A percentile compares a stretch with the other conserved stretches of the same genome.
Evolutionary conservation across 1,284 basidiomycete genomes (phyloP).

Genomic region (Naganishia liquefaciens): DNA sequence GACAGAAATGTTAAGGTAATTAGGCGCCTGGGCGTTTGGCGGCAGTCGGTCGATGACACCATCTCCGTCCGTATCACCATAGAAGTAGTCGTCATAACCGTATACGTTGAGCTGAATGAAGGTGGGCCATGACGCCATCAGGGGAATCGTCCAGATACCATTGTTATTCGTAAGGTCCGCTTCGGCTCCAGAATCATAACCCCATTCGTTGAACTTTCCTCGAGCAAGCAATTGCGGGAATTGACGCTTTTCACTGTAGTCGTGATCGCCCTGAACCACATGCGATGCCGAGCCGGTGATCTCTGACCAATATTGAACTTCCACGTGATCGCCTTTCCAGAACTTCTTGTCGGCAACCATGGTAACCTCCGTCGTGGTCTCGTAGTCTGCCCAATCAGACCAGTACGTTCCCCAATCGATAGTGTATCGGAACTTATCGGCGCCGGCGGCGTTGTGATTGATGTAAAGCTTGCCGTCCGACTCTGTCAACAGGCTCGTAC

Average conservation of each 20-base stretch:
- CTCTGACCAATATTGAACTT: constrained; percentile 83
- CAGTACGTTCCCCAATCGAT: constrained; percentile 83
- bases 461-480: constrained; percentile 68
- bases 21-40: constrained; percentile 73
- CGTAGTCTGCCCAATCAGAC: constrained; percentile 74
- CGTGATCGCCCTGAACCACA: constrained; percentile 74
- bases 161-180: constrained; percentile 65
- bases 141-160: constrained; percentile 56
- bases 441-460: constrained; percentile 76
- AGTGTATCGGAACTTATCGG: constrained; percentile 82
- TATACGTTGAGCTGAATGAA: constrained; percentile 85
- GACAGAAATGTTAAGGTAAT: constrained; percentile 80
- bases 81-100: constrained; percentile 83
- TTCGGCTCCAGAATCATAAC: constrained; percentile 76
- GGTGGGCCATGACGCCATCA: constrained; percentile 84
- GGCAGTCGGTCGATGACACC: constrained; percentile 84
- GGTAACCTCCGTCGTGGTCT: constrained; percentile 60
- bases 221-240: constrained; percentile 81
- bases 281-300: constrained; percentile 64
- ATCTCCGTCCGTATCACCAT: constrained; percentile 82
- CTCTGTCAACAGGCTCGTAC: constrained; percentile 62
- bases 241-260: constrained; percentile 66
- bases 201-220: constrained; percentile 86
- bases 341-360: constrained; percentile 57
- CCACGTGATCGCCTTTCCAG: constrained; percentile 80